Evolutionary conservation across 441 rosid genomes (phyloP), one percentile per base, ranked within the genome.

Genomic region (Pelargonium cotyledonis): DNA sequence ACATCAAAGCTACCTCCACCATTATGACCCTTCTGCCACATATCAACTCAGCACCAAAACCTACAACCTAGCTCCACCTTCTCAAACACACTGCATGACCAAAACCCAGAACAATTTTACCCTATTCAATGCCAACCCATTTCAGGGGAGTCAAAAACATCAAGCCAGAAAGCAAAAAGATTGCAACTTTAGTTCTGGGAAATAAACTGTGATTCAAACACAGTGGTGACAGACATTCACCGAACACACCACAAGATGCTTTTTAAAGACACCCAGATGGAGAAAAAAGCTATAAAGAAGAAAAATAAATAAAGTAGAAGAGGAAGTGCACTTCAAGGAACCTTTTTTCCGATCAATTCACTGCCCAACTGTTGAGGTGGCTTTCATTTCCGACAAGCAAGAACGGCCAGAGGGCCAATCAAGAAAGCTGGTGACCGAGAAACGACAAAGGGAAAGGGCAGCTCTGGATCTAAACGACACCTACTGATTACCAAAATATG

Each of bases 1-100:
- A 23, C 83, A 83, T 85, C 87, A n/a, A 83, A 77, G 35, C 47
- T 57, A 7, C 68, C 23, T 61, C 38, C 66, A 35, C 41, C 71
- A 53, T 38, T 70, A 63, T 79, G 78, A 21, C 80, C 81, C 79
- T 84, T 83, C 84, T 73, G 83, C 70, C 81, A 80, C 66, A 79
- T 80, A 79, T 79, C 86, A 91, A 89, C 68, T 70, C 49, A 38
- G 18, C 66, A 55, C 47, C 72, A 68, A 43, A 65, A 21, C 23
- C 23, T 63, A 44, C 81, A 82, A 89, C 86, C 82, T 71, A 72
- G n/a, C 7, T 26, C 53, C 14, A 47, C 53, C 2, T 46, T 12
- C 51, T 46, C 14, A 10, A 47, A 47, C 14, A 47, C 53, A 47
- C n/a, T 47, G 4, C 11, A 47, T 47, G 14, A 16, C 47, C 76